Conservation (phyloP, 2,329 filamentous ascomycete species). For the Hypoxylon sp. region DNA sequence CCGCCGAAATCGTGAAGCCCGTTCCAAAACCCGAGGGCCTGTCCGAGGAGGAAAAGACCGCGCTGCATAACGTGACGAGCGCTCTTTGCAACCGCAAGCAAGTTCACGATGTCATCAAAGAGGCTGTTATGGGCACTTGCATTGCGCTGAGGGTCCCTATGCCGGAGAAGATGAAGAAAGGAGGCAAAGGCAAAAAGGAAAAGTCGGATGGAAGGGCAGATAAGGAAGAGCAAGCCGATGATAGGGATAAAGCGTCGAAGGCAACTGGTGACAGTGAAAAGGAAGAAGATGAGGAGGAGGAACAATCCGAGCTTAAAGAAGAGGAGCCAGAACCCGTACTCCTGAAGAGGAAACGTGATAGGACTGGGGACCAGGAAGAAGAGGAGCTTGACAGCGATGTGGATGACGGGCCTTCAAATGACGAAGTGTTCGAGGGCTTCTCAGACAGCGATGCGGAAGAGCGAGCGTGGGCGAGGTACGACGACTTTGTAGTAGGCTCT, state of each 20-base stretch:
- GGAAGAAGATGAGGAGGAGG: constrained; percentile 45
- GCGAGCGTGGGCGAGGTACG: constrained; percentile 59
- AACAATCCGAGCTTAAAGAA: constrained; percentile 47
- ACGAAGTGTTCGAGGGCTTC: constrained; percentile 46
- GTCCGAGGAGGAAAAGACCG: constrained; percentile 64
- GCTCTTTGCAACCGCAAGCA: constrained; percentile 66
- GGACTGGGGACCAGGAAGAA: constrained; percentile 54
- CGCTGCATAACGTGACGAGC: constrained; percentile 72
- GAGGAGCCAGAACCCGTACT: constrained; percentile 40
- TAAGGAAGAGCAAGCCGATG: constrained; percentile 33
- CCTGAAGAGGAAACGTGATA: constrained; percentile 53
- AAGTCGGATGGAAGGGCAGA: constrained; percentile 47
- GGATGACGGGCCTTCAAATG: constrained; percentile 44
- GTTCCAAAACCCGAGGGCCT: constrained; percentile 63
- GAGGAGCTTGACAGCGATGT: constrained; percentile 47
- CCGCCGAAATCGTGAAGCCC: constrained; percentile 60
- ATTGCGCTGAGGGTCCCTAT: constrained; percentile 61
- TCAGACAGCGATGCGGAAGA: constrained; percentile 53
- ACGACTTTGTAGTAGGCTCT: constrained; percentile 61
- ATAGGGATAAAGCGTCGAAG: constrained; percentile 34
- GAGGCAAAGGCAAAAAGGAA: constrained; percentile 52
- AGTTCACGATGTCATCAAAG: constrained; percentile 64
- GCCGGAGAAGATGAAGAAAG: constrained; percentile 59
- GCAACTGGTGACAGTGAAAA: constrained; percentile 13
- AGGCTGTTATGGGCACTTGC: constrained; percentile 65